A percentile compares a stretch with the other conserved stretches of the same genome.
Evolutionary conservation across 164 flowering plant species (phyloP).

Genomic region (Berberis thunbergii): DNA sequence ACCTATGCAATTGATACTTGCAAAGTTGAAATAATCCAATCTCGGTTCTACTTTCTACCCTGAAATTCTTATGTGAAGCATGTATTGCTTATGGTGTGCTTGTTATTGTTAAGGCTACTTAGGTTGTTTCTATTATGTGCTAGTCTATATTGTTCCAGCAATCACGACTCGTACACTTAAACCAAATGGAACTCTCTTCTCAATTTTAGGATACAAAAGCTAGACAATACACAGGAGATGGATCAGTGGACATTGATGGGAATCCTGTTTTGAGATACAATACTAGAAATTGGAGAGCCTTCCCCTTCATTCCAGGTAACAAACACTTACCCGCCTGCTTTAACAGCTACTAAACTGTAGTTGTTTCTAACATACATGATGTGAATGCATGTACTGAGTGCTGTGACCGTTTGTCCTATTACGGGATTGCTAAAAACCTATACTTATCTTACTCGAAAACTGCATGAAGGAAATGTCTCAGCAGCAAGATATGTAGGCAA

Average conservation of each 20-base stretch:
- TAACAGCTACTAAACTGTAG: not conserved
- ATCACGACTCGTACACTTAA: not conserved
- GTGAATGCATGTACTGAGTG: not conserved
- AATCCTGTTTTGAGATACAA: not conserved
- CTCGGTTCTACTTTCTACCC: too few species aligned
- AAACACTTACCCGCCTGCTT: not conserved
- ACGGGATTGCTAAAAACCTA: constrained; percentile 50
- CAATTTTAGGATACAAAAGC: not conserved
- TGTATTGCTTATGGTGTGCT: too few species aligned
- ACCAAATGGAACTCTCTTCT: not conserved
- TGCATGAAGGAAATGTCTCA: constrained; percentile 71
- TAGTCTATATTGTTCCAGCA: too few species aligned
- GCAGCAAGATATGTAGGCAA: constrained; percentile 85
- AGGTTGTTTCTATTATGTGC: too few species aligned
- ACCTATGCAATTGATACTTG: too few species aligned
- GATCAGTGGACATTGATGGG: not conserved
- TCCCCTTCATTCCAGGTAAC: not conserved
- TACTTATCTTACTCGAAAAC: constrained; percentile 56
- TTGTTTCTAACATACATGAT: not conserved
- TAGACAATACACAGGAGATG: not conserved
- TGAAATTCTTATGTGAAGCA: too few species aligned
- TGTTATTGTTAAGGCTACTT: too few species aligned
- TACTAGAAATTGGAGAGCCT: constrained; percentile 1
- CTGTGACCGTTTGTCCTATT: not conserved
- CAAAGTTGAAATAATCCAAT: too few species aligned